Evolutionary conservation across 441 rosid genomes (phyloP).

Genomic region (Syzygium malaccense): DNA sequence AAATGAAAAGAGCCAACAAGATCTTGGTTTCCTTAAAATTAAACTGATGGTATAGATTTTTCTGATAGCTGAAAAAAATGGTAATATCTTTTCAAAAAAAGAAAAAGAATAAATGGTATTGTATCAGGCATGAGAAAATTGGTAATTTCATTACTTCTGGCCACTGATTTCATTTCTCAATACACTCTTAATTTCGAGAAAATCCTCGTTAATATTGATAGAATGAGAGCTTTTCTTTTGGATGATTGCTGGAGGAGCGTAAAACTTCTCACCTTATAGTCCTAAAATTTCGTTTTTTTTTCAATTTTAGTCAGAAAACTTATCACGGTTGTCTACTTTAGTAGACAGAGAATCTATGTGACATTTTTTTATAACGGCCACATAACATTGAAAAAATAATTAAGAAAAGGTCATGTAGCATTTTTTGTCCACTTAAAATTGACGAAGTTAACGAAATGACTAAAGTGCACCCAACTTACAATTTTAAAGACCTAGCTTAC

Average conservation of each 20-base stretch:
- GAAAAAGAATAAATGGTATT: background rate
- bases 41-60: background rate
- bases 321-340: background rate
- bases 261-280: background rate
- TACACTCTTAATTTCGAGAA: background rate
- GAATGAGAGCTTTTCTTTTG: background rate
- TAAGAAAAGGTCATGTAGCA: background rate
- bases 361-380: background rate
- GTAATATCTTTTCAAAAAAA: background rate
- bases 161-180: background rate
- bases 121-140: background rate
- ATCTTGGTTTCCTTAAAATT: background rate
- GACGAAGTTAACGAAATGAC: background rate
- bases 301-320: background rate
- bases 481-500: background rate
- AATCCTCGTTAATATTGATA: rapidly evolving
- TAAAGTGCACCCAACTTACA: background rate
- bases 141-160: background rate
- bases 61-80: background rate
- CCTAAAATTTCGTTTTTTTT: background rate
- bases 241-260: background rate
- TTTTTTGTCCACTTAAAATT: background rate
- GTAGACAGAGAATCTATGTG: background rate
- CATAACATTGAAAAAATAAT: background rate
- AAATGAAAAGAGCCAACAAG: background rate